phyloP scores from a whole-genome alignment of 768 basidiomycete genomes.

The Nevesoporus exiguus region DNA sequence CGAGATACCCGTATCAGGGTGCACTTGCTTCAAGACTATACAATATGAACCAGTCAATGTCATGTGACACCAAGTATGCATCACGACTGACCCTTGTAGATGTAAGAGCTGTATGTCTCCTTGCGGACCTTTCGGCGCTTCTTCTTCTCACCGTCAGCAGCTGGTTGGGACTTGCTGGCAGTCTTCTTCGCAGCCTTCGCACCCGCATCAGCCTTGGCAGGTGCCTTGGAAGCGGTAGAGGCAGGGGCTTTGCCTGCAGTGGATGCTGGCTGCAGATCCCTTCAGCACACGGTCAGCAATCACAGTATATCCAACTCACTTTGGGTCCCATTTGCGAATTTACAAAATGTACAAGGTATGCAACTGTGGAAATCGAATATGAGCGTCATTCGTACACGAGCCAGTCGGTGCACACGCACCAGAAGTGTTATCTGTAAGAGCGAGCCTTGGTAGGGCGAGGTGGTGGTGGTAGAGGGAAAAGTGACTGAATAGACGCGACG shows the following conservation, averaged over 20 bases:
- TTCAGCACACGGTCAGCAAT: slow-evolving; percentile 13
- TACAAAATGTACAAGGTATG: slow-evolving; percentile 34
- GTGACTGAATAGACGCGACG: slow-evolving; percentile 27
- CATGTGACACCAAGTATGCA: not conserved
- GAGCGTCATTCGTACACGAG: slow-evolving; percentile 10
- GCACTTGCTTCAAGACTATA: slow-evolving; percentile 83
- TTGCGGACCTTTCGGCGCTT: slow-evolving; percentile 76
- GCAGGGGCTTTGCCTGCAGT: slow-evolving; percentile 40
- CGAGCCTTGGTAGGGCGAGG: slow-evolving; percentile 12
- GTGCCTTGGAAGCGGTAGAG: slow-evolving; percentile 59
- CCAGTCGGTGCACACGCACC: slow-evolving; percentile 16
- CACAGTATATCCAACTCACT: slow-evolving; percentile 21
- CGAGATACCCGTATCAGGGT: slow-evolving; percentile 91
- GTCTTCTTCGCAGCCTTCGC: slow-evolving; percentile 59
- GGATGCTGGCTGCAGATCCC: slow-evolving; percentile 37
- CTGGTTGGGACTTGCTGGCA: slow-evolving; percentile 49
- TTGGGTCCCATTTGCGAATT: slow-evolving; percentile 36
- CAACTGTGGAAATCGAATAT: slow-evolving; percentile 16
- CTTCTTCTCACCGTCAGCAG: slow-evolving; percentile 70
- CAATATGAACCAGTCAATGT: not conserved
- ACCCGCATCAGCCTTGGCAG: slow-evolving; percentile 41
- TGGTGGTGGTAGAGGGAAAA: slow-evolving; percentile 33
- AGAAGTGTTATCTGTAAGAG: slow-evolving; percentile 19
- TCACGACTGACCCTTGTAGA: slow-evolving; percentile 64
- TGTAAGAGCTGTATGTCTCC: slow-evolving; percentile 84